These are phyloP conservation scores for Calonectria hongkongensis DNA, from an alignment of 2,329 filamentous ascomycete species.

Conservation along the genomic window DNA sequence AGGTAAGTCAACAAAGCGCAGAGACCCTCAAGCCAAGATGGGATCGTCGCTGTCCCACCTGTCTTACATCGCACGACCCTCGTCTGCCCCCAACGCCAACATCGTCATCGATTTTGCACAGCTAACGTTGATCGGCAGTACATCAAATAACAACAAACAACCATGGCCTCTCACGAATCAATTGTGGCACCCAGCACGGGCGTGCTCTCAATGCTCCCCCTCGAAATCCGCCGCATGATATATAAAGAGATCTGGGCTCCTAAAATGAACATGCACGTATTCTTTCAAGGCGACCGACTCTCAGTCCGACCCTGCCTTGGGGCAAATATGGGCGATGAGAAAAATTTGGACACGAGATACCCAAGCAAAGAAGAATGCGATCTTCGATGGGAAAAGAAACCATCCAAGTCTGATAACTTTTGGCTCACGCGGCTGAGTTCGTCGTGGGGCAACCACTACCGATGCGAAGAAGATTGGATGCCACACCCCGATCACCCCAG, in stretches of 20 bases:
- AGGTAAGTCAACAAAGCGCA: slow-evolving; percentile 7
- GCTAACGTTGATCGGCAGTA: slow-evolving; percentile 17
- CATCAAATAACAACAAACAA: not conserved
- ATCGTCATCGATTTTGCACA: slow-evolving; percentile 17
- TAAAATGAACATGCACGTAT: slow-evolving; percentile 29
- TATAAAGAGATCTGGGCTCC: slow-evolving; percentile 30
- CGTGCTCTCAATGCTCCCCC: slow-evolving; percentile 21
- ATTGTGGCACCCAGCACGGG: slow-evolving; percentile 3
- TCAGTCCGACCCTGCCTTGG: slow-evolving; percentile 25
- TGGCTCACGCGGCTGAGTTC: slow-evolving; percentile 31
- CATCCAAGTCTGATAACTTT: slow-evolving; percentile 19
- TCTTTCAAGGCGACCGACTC: slow-evolving; percentile 26
- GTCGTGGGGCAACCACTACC: slow-evolving; percentile 33
- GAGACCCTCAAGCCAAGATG: not conserved
- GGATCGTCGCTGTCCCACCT: slow-evolving; percentile 9
- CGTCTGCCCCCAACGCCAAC: slow-evolving; percentile 15
- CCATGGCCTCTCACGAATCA: slow-evolving; percentile 15
- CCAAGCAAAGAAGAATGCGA: slow-evolving; percentile 28
- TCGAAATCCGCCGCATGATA: slow-evolving; percentile 31
- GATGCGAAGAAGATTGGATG: slow-evolving; percentile 37
- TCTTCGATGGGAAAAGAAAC: slow-evolving; percentile 28
- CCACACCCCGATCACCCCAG: slow-evolving; percentile 28
- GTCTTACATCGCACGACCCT: slow-evolving; percentile 13
- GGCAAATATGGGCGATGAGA: slow-evolving; percentile 34
- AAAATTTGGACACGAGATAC: slow-evolving; percentile 23